These are phyloP conservation scores for Mrakia gelida DNA, from an alignment of 768 basidiomycete genomes.

Conservation along the genomic window DNA sequence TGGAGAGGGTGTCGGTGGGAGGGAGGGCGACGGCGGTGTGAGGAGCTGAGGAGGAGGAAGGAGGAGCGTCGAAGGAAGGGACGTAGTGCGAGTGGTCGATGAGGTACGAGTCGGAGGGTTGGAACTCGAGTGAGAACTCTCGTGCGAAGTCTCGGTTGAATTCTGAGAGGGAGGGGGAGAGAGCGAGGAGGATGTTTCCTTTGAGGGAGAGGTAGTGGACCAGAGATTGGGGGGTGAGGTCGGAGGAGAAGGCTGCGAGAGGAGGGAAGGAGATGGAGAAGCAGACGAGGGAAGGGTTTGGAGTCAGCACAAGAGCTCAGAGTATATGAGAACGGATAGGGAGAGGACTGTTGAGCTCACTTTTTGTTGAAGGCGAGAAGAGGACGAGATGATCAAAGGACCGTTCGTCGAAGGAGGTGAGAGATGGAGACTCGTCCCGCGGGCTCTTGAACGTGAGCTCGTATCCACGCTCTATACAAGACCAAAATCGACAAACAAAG, in stretches of 20 bases:
- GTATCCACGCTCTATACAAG: slow-evolving; percentile 66
- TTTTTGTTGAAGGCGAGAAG: slow-evolving; percentile 78
- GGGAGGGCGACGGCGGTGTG: slow-evolving; percentile 35
- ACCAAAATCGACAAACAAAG: not conserved
- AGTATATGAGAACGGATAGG: slow-evolving; percentile 4
- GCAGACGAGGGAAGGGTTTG: not conserved
- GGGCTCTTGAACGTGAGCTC: slow-evolving; percentile 80
- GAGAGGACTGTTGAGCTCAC: slow-evolving; percentile 53
- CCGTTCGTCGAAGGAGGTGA: slow-evolving; percentile 56
- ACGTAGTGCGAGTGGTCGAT: slow-evolving; percentile 80
- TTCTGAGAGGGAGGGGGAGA: slow-evolving; percentile 56
- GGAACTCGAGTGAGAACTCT: slow-evolving; percentile 87
- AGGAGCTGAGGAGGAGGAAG: not conserved
- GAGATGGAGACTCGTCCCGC: slow-evolving; percentile 62
- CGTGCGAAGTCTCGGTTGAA: slow-evolving; percentile 74
- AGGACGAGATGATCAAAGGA: slow-evolving; percentile 81
- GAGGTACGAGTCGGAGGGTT: slow-evolving; percentile 75
- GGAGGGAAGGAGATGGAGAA: not conserved
- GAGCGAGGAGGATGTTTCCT: slow-evolving; percentile 77
- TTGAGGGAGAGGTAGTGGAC: slow-evolving; percentile 56
- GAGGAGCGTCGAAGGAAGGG: slow-evolving; percentile 46
- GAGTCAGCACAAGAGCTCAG: too few relatives aligned
- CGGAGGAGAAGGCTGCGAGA: slow-evolving; percentile 58
- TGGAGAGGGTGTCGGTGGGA: slow-evolving; percentile 58
- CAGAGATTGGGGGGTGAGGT: slow-evolving; percentile 77